Percentiles rank a stretch among this genome's conserved stretches.
These are phyloP conservation scores for Cymbopogon citratus DNA, from an alignment of 176 grass and related monocot species.

Conservation along the genomic window DNA sequence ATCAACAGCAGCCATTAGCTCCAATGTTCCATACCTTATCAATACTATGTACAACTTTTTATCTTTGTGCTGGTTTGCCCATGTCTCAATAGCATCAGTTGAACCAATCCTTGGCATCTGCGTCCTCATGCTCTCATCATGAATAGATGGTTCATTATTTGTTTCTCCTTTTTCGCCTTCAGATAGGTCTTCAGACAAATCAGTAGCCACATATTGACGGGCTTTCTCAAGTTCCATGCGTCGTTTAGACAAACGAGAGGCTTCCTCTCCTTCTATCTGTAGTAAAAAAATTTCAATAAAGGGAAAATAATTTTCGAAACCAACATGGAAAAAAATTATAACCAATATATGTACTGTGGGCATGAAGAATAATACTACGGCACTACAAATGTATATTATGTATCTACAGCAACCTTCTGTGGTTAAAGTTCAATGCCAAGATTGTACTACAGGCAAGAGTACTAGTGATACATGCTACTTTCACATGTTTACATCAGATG, in stretches of 20 bases:
- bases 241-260: constrained; percentile 30
- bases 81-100: constrained; percentile 52
- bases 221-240: constrained; percentile 56
- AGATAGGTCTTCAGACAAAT: constrained; percentile 65
- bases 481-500: neutral
- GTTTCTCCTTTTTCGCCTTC: constrained; percentile 59
- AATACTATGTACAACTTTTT: constrained; percentile 86
- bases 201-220: constrained; percentile 37
- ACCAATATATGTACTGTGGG: neutral
- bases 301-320: constrained; percentile 1
- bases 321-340: constrained; percentile 19
- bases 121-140: constrained; percentile 37
- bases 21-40: constrained; percentile 44
- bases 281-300: constrained; percentile 4
- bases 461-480: neutral
- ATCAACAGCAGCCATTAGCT: neutral
- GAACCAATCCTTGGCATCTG: constrained; percentile 49
- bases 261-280: constrained; percentile 70
- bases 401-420: neutral
- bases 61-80: constrained; percentile 68
- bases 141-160: constrained; percentile 41
- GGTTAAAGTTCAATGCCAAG: neutral
- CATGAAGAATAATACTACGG: neutral
- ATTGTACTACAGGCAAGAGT: neutral
- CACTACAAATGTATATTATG: neutral